Evolutionary conservation across 805 yeast genomes (phyloP), one percentile per base, ranked within the genome.

Genomic region (Naumovozyma castellii): DNA sequence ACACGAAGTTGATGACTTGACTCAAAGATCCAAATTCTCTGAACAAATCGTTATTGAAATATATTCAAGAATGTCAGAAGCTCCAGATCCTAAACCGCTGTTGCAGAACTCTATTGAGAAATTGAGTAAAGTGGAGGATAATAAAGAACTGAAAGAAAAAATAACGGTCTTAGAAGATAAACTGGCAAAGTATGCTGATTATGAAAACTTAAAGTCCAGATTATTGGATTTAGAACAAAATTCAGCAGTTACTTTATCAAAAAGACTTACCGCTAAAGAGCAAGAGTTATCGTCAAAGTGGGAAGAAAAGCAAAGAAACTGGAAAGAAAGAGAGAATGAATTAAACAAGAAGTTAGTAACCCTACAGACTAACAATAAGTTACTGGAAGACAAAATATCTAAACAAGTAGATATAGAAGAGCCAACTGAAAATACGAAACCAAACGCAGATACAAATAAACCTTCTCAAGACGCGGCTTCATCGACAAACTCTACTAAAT

Each of bases 61-160:
- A 17, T 90, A 90, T 64, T 68, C 84, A 41, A 68, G 76, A 13
- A 64, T 90, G 4, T 84, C 87, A 4, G 95, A 88, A 57, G 88
- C 94, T 0, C 97, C 97, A 0, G 97, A 90, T 63, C 97, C 97
- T 1, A 75, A 72, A 45, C 94, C 95, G 3, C 60, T 88, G 32
- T 64, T 90, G 42, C 83, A 82, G 49, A 71, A 77, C 30, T 75
- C 88, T 1, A 56, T 83, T 19, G 84, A 79, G 37, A 73, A 84
- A 4, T 75, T 81, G 5, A 59, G 71, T 3, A 71, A 73, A 15
- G 66, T 71, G 1, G 66, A 71, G 16, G 85, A 83, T 38, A 63
- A 72, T 5, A 71, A 69, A 3, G 60, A 61, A 8, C 60, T 83
- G 36, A 69, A 70, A 42, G 62, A 65, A 18, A 84, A 83, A 47